phyloP scores from a whole-genome alignment of 345 rosid genomes.

The Lepidium didymum region DNA sequence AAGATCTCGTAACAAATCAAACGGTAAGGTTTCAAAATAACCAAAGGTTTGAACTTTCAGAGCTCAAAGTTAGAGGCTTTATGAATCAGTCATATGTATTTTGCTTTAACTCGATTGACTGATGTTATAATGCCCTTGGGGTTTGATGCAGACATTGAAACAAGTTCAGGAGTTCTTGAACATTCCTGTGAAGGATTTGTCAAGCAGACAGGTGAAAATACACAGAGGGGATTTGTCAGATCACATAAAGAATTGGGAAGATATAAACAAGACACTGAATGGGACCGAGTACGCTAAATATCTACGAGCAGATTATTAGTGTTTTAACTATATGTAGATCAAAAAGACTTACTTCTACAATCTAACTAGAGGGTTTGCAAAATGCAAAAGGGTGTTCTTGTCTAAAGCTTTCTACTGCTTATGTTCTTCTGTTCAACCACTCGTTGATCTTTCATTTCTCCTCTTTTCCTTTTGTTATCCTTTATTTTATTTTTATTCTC shows the following conservation, averaged over 20 bases:
- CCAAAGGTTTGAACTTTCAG: not conserved
- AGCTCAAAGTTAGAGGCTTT: not conserved
- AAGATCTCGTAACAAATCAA: conserved; percentile 59
- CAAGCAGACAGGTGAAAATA: conserved; percentile 84
- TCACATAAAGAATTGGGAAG: conserved; percentile 77
- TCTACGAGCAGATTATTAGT: conserved; percentile 53
- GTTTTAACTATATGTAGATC: not conserved
- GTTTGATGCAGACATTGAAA: conserved; percentile 53
- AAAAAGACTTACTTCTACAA: not conserved
- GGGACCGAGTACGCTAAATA: conserved; percentile 62
- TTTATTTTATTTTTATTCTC: not conserved
- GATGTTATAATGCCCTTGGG: not conserved
- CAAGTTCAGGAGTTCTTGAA: conserved; percentile 71
- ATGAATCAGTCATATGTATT: not conserved
- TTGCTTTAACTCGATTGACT: not conserved
- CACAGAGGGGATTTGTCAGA: conserved; percentile 71
- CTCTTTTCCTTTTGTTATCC: not conserved
- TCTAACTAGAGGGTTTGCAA: not conserved
- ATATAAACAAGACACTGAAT: conserved; percentile 51
- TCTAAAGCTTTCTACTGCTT: conserved; percentile 1
- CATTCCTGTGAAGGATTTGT: conserved; percentile 54
- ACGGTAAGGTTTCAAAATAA: conserved; percentile 34
- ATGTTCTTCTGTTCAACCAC: conserved; percentile 11
- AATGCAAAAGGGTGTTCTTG: conserved; percentile 2
- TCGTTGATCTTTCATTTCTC: not conserved